Conservation (phyloP, 306 rosid genomes). For the Neltuma alba region DNA sequence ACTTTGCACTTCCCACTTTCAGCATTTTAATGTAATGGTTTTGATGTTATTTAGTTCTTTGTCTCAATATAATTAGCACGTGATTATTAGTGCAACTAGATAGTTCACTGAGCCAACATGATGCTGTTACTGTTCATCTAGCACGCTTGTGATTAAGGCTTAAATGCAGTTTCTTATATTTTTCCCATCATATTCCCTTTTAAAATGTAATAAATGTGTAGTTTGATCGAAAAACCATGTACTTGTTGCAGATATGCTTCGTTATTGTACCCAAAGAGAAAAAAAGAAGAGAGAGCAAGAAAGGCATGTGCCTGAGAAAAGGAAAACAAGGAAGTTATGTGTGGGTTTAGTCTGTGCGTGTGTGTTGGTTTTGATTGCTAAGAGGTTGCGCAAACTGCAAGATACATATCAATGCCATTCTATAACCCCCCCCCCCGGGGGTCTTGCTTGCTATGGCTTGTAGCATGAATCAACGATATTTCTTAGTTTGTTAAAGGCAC, state of each 20-base stretch:
- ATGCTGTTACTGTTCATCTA: background rate
- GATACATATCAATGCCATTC: background rate
- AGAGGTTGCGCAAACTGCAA: background rate
- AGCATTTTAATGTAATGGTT: background rate
- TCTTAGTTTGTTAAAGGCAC: background rate
- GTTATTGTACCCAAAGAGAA: too few relatives aligned
- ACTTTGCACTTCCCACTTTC: background rate
- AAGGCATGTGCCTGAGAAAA: background rate
- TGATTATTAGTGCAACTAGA: background rate
- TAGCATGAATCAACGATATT: background rate
- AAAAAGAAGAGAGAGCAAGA: too few relatives aligned
- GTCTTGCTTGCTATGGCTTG: background rate
- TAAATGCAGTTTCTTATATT: background rate
- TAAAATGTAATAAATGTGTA: background rate
- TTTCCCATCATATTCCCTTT: too few relatives aligned
- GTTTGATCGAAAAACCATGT: background rate
- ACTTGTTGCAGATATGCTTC: too few relatives aligned
- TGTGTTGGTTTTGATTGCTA: background rate
- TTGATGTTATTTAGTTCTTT: background rate
- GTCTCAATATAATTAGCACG: background rate
- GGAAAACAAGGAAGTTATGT: background rate
- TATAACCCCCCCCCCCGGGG: too few relatives aligned
- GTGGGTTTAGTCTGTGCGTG: background rate
- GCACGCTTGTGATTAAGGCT: background rate
- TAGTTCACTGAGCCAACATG: constrained; percentile 8